Evolutionary conservation across 2,329 filamentous ascomycete species (phyloP), one percentile per base, ranked within the genome.

Genomic region (Diaporthe citriasiana): DNA sequence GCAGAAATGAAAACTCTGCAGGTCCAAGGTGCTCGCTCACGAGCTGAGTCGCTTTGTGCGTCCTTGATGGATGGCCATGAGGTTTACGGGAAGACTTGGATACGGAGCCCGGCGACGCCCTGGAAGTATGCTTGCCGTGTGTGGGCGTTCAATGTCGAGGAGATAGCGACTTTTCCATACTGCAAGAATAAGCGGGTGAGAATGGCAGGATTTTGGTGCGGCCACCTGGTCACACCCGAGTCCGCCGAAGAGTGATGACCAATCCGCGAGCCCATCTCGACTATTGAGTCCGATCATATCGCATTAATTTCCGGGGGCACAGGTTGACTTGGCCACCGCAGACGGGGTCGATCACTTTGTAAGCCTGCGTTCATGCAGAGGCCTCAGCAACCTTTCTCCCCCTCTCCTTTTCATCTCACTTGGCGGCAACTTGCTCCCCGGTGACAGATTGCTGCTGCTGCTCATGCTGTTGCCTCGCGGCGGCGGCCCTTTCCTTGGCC

Each of bases 401-500:
- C 22, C 47, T 50, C 47, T n/a, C n/a, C 47, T 22, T 25, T 8
- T 19, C 17, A 47, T 45, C 47, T 73, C 57, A 75, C 42, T 56
- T 63, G 53, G 55, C 68, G 51, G 69, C 68, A 45, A 70, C 35
- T 42, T 73, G 53, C 45, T 55, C 57, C 8, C 66, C 40, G 4
- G 17, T 2, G 15, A 70, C 63, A 12, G 47, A 10, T 47, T 60
- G 40, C 57, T 42, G 60, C 38, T 56, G 40, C 70, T 53, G 65
- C 25, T 57, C 74, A 19, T 72, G 73, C 45, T 79, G 78, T 69
- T 78, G 78, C 76, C 81, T 84, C 27, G 79, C 79, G 17, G 77
- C 77, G 6, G 81, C 81, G 4, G 80, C 81, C 75, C 84, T 84
- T 1, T 83, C 84, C 80, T 89, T 90, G 35, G 85, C 85, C 47